phyloP scores from a whole-genome alignment of 2,329 filamentous ascomycete genomes.

The Blastomyces parvus region DNA sequence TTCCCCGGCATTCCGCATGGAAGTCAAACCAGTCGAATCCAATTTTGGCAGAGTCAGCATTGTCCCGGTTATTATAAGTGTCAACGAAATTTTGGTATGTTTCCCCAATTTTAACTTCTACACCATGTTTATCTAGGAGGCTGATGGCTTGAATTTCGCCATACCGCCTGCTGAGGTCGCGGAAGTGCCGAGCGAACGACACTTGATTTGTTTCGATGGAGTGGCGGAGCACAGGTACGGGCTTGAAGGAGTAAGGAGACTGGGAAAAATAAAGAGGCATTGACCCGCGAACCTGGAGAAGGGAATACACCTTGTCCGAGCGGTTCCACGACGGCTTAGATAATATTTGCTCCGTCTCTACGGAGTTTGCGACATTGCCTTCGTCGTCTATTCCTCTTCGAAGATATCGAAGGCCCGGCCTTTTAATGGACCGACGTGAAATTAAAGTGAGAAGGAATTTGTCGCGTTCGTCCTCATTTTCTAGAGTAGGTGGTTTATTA shows the following conservation, averaged over 20 bases:
- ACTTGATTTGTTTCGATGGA: conserved; percentile 67
- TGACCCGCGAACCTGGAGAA: conserved; percentile 78
- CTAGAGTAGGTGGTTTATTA: conserved; percentile 29
- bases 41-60: conserved; percentile 44
- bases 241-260: conserved; percentile 86
- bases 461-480: conserved; percentile 25
- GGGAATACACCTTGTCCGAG: conserved; percentile 60
- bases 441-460: conserved; percentile 77
- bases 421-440: conserved; percentile 76
- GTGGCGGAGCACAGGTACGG: conserved; percentile 70
- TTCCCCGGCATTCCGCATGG: conserved; percentile 80
- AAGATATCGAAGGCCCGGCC: conserved; percentile 81
- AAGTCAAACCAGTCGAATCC: conserved; percentile 97
- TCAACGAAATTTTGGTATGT: conserved; percentile 62
- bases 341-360: conserved; percentile 92
- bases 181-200: conserved; percentile 73
- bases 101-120: conserved; percentile 68
- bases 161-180: conserved; percentile 58
- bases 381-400: conserved; percentile 84
- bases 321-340: conserved; percentile 59
- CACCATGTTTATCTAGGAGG: conserved; percentile 78
- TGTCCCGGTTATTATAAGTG: conserved; percentile 54
- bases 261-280: conserved; percentile 95
- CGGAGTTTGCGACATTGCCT: conserved; percentile 77
- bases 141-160: conserved; percentile 69